Percentiles rank a stretch among this genome's conserved stretches.
phyloP scores from a whole-genome alignment of 352 stramenopile species.

The Phytophthora pistaciae region DNA sequence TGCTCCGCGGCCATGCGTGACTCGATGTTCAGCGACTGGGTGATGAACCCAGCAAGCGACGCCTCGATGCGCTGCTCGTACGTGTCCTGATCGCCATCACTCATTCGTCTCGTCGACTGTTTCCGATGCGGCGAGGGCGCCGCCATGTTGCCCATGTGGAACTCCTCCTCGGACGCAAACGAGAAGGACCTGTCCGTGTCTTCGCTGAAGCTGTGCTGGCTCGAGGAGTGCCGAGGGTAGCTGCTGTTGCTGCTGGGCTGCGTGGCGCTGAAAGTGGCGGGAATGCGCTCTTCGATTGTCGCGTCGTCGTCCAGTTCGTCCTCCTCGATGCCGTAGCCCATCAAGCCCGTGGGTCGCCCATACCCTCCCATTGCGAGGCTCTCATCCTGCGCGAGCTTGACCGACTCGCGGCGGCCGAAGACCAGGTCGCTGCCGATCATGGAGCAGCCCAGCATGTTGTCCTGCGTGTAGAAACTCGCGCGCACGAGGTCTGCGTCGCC shows the following conservation, averaged over 20 bases:
- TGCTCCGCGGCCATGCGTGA: slow-evolving; percentile 40
- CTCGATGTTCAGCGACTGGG: slow-evolving; percentile 58
- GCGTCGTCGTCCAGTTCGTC: slow-evolving; percentile 47
- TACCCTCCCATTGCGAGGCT: slow-evolving; percentile 28
- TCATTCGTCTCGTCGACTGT: slow-evolving; percentile 44
- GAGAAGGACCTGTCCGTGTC: slow-evolving; percentile 77
- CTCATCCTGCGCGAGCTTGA: slow-evolving; percentile 14
- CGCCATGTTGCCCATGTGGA: slow-evolving; percentile 44
- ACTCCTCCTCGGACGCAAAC: slow-evolving; percentile 64
- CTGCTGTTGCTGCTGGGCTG: slow-evolving; percentile 30
- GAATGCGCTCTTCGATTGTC: slow-evolving; percentile 31
- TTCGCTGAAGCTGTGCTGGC: slow-evolving; percentile 58
- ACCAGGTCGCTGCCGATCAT: slow-evolving; percentile 60
- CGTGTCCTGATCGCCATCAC: slow-evolving; percentile 50
- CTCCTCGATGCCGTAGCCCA: slow-evolving; percentile 47
- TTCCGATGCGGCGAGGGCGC: slow-evolving; percentile 33
- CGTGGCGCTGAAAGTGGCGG: slow-evolving; percentile 23
- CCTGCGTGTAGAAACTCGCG: slow-evolving; percentile 57
- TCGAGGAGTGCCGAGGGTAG: slow-evolving; percentile 41
- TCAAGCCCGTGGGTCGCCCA: slow-evolving; percentile 37
- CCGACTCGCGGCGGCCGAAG: slow-evolving; percentile 46
- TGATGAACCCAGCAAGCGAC: slow-evolving; percentile 62
- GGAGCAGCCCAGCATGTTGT: slow-evolving; percentile 38
- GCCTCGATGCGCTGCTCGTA: slow-evolving; percentile 81
- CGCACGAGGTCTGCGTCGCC: slow-evolving; percentile 46